Percentiles rank a stretch among this genome's conserved stretches.
These are phyloP conservation scores for Raffaelea albimanens DNA, from an alignment of 2,329 filamentous ascomycete species.

Conservation along the genomic window DNA sequence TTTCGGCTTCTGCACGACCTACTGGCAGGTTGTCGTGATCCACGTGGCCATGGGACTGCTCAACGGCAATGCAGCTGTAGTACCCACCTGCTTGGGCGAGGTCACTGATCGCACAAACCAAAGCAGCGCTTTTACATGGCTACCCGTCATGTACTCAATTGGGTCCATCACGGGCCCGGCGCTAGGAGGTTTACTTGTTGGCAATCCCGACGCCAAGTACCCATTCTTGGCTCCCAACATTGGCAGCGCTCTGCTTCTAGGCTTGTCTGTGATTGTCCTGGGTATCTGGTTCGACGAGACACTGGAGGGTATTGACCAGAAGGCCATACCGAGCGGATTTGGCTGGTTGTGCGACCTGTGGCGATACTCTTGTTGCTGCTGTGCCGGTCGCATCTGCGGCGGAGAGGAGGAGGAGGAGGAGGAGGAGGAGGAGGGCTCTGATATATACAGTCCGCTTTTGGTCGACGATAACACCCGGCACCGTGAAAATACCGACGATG, in stretches of 20 bases:
- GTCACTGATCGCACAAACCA: slow-evolving; percentile 94
- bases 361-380: slow-evolving; percentile 15
- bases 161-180: slow-evolving; percentile 89
- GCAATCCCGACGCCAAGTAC: slow-evolving; percentile 52
- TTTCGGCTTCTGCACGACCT: slow-evolving; percentile 76
- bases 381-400: too few relatives aligned
- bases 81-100: slow-evolving; percentile 88
- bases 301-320: slow-evolving; percentile 39
- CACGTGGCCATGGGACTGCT: slow-evolving; percentile 86
- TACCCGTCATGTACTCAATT: slow-evolving; percentile 92
- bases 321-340: slow-evolving; percentile 12
- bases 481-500: background rate
- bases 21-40: slow-evolving; percentile 78
- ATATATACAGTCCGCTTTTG: too few relatives aligned
- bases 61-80: slow-evolving; percentile 90
- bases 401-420: background rate
- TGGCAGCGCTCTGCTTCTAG: slow-evolving; percentile 61
- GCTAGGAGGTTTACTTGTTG: slow-evolving; percentile 76
- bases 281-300: slow-evolving; percentile 83
- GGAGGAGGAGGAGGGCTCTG: background rate
- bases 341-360: slow-evolving; percentile 22
- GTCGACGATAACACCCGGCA: background rate
- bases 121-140: slow-evolving; percentile 83
- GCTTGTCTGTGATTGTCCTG: slow-evolving; percentile 63
- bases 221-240: slow-evolving; percentile 84